Evolutionary conservation across 1,139 yeast species (phyloP).

Genomic region (Yamadazyma triangularis): DNA sequence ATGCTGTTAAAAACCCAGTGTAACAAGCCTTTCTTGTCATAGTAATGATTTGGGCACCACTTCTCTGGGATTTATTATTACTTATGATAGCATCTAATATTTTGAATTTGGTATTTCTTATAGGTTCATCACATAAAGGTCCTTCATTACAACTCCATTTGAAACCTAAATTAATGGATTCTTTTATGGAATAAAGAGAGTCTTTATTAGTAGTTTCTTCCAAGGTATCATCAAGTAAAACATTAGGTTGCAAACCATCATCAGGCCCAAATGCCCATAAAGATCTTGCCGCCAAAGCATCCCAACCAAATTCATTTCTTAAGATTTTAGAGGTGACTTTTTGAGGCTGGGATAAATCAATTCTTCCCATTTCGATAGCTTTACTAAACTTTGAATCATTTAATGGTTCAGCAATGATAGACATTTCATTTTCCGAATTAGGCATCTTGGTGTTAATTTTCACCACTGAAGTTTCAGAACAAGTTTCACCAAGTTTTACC

Average conservation of each 20-base stretch:
- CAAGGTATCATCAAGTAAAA: constrained; percentile 73
- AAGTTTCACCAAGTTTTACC: constrained; percentile 77
- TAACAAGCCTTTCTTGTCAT: constrained; percentile 82
- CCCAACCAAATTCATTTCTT: constrained; percentile 68
- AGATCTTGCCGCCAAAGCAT: constrained; percentile 75
- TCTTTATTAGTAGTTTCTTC: constrained; percentile 61
- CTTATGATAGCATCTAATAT: constrained; percentile 60
- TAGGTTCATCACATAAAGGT: constrained; percentile 83
- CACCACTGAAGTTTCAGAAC: constrained; percentile 61
- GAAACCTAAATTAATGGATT: constrained; percentile 69
- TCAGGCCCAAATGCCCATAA: constrained; percentile 78
- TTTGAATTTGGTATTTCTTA: constrained; percentile 67
- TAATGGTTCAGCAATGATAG: constrained; percentile 78
- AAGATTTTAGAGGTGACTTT: constrained; percentile 51
- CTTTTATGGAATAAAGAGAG: constrained; percentile 43
- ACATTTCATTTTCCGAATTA: constrained; percentile 52
- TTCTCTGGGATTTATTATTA: constrained; percentile 42
- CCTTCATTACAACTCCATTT: constrained; percentile 84
- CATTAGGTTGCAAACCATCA: constrained; percentile 48
- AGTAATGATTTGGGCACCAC: constrained; percentile 78
- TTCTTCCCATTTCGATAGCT: constrained; percentile 54
- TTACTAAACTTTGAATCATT: constrained; percentile 42
- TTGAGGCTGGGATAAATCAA: constrained; percentile 33
- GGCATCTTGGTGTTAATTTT: constrained; percentile 55
- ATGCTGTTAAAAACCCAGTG: constrained; percentile 72